Conservation (phyloP, 1,284 basidiomycete species). For the Cryptococcus amylolentus region DNA sequence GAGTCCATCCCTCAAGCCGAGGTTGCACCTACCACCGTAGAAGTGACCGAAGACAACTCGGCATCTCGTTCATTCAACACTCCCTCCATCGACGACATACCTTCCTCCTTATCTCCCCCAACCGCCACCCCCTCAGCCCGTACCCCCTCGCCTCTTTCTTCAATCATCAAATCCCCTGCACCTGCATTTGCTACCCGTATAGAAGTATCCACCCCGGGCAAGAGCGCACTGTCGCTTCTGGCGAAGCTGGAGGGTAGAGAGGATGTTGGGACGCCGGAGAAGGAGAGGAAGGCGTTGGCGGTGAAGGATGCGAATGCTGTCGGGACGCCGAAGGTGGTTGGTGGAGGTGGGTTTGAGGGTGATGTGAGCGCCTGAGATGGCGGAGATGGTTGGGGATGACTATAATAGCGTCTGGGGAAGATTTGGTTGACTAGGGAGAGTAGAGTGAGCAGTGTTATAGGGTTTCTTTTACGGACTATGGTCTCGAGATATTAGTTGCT, state of each 20-base stretch:
- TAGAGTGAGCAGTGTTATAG: too few relatives aligned
- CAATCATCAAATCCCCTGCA: not conserved
- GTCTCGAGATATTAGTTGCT: too few relatives aligned
- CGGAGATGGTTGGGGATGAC: not conserved
- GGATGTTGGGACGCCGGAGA: not conserved
- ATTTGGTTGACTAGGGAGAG: too few relatives aligned
- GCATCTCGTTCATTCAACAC: not conserved
- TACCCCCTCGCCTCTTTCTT: too few relatives aligned
- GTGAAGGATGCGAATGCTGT: constrained; percentile 15
- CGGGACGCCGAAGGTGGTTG: not conserved
- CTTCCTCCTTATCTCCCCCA: too few relatives aligned
- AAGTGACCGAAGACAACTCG: not conserved
- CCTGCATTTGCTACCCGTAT: constrained; percentile 9
- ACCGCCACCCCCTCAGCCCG: too few relatives aligned
- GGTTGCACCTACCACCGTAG: too few relatives aligned
- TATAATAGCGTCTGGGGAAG: too few relatives aligned
- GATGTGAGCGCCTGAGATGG: constrained; percentile 11
- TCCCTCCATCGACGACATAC: not conserved
- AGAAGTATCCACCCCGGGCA: constrained; percentile 8
- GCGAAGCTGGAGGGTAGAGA: constrained; percentile 12
- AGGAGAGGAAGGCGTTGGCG: constrained; percentile 15
- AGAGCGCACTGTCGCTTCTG: constrained; percentile 6
- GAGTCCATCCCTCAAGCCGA: too few relatives aligned
- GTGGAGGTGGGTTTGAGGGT: not conserved
- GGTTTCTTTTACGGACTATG: too few relatives aligned